phyloP scores from a whole-genome alignment of 169 alveolate genomes.

The Hepatocystis sp. region DNA sequence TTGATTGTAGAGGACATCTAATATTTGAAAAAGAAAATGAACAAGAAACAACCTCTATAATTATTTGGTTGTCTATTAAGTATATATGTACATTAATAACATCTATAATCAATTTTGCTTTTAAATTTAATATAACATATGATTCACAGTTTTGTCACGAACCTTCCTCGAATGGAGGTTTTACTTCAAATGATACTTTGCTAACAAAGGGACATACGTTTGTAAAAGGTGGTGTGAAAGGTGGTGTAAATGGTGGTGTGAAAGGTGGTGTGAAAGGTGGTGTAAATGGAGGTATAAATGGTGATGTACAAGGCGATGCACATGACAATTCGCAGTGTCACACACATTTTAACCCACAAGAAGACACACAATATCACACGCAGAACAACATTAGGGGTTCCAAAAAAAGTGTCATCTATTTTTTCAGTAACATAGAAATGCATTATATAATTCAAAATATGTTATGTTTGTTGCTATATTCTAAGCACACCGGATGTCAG shows the following conservation, averaged over 20 bases:
- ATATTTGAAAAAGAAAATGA: constrained; percentile 64
- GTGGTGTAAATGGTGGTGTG: background rate
- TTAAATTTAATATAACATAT: constrained; percentile 14
- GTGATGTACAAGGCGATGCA: too few species aligned
- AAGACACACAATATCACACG: too few species aligned
- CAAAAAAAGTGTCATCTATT: constrained; percentile 21
- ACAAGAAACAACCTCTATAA: constrained; percentile 46
- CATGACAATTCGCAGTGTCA: too few species aligned
- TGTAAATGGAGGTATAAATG: background rate
- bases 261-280: background rate
- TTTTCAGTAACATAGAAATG: constrained; percentile 49
- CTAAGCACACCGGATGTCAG: constrained; percentile 73
- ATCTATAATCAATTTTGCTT: constrained; percentile 61
- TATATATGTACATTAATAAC: constrained; percentile 57
- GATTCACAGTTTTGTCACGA: too few species aligned
- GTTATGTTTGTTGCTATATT: constrained; percentile 46
- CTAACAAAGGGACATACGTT: too few species aligned
- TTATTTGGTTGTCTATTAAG: constrained; percentile 72
- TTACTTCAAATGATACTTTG: too few species aligned
- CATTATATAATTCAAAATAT: constrained; percentile 70
- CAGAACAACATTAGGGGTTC: background rate
- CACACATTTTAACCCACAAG: too few species aligned
- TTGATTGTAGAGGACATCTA: constrained; percentile 76
- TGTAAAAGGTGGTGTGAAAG: too few species aligned
- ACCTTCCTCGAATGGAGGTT: too few species aligned